Base-by-base conservation (phyloP, 352 stramenopile species). In the Globisporangium takayamanum region DNA sequence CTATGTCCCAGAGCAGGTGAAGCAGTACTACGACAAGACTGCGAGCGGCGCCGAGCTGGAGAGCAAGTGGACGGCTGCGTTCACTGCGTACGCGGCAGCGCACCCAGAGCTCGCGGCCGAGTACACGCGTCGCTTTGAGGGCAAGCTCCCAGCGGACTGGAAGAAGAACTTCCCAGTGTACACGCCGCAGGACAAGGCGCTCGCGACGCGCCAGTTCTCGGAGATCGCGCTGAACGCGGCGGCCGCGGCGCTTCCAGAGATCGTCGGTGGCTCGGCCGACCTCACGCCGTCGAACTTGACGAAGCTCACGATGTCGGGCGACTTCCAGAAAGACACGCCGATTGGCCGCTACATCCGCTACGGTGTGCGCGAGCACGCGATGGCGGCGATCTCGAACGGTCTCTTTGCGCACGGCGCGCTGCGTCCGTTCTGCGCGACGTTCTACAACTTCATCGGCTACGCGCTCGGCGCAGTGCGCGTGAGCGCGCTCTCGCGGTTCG, bases 401-500 rank as follows among this genome's bases (percentile, higher is more conserved):
- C 83, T 99, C 55, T 98, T 97, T 75, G 95, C 97, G 11, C 98
- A 99, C 76, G 97, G 97, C 57, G 95, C 90, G 50, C 77, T 98
- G 50, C 90, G 90, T 79, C 97, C 97, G 47, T 99, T 99, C 81
- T 98, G 96, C 77, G 97, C 97, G 49, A 99, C 97, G 42, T 99
- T 99, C 80, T 96, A 99, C 71, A 98, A 98, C 80, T 99, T 99
- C 81, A 97, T 98, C 65, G 96, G 96, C 56, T 99, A 99, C 72
- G 95, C 92, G 20, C 68, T 98, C 45, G 97, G 97, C 59, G 86
- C 92, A 28, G 94, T 99, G 63, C 91, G 97, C 63, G 70, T 99
- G 42, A 95, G 87, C 55, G 96, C 96, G 42, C 79, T 99, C 46
- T 97, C 86, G n/a, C 86, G 80, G 28, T 95, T 98, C 62, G 93